Evolutionary conservation across 805 yeast genomes (phyloP), one percentile per base, ranked within the genome.

Genomic region (Ogataea methanolica): DNA sequence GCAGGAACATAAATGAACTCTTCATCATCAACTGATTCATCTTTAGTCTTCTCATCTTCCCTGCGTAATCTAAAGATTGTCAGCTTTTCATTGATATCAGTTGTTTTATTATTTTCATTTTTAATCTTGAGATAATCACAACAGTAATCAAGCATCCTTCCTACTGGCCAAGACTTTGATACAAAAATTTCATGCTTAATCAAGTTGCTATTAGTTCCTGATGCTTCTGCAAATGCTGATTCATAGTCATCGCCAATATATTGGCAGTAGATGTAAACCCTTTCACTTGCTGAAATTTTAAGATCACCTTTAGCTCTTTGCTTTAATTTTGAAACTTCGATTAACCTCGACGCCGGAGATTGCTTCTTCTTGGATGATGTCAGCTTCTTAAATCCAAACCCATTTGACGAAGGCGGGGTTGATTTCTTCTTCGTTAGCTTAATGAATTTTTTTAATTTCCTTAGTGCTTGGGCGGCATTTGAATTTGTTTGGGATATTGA

Each of bases 91-190:
- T 65, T 60, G 5, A 63, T 56, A 23, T 73, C 75, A 35, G 58
- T 67, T 4, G 74, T 75, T 33, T 60, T 56, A 57, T 79, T 79
- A 54, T 82, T 82, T 33, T 61, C 60, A 59, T 82, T 82, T 43
- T 63, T 63, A 14, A 82, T 72, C 46, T 67, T 71, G 47, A 79
- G 60, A 36, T 66, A 57, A 29, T 72, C 75, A 8, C 84, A 74
- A 6, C 76, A 70, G 22, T 72, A 69, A 59, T 82, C 88, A 33
- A 82, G 59, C 16, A 79, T 73, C 46, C 80, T 63, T 1, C 88
- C 88, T 33, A 80, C 73, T 0, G 82, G 78, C 85, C 85, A 81
- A 29, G 71, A 64, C 47, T 72, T 76, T 16, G 79, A 78, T 14
- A 80, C 73, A 59, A 58, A 82, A 17, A 79, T 57, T 1, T 75